These are phyloP conservation scores for Delonix regia DNA, from an alignment of 306 rosid species.

Conservation along the genomic window DNA sequence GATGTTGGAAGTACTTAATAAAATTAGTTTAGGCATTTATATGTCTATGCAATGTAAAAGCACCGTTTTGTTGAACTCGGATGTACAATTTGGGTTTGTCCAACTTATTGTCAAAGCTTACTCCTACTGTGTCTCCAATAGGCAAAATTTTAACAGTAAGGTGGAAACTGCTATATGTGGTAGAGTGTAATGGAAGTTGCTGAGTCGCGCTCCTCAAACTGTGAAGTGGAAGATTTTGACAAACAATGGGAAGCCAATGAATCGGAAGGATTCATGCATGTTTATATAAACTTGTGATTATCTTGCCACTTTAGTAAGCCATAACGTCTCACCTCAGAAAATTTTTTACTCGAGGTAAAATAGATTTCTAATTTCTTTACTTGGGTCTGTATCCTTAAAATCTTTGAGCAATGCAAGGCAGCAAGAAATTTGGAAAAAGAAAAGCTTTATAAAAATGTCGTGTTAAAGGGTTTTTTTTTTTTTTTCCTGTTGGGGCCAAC, in stretches of 20 bases:
- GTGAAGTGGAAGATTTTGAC: not conserved
- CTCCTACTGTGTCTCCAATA: not conserved
- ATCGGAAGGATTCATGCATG: not conserved
- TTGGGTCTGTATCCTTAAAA: too few relatives aligned
- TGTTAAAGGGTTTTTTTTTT: too few relatives aligned
- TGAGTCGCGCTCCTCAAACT: not conserved
- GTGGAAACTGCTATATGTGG: not conserved
- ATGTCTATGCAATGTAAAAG: conserved; percentile 48
- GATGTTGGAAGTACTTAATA: conserved; percentile 60
- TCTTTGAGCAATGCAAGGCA: too few relatives aligned
- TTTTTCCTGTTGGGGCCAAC: not conserved
- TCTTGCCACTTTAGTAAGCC: too few relatives aligned
- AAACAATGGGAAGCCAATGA: too few relatives aligned
- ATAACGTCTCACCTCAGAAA: too few relatives aligned
- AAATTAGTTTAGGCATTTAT: conserved; percentile 40
- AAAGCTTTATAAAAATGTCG: too few relatives aligned
- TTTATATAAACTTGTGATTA: not conserved
- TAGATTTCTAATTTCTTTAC: too few relatives aligned
- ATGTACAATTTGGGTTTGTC: conserved; percentile 37
- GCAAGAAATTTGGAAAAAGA: too few relatives aligned
- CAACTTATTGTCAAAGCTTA: conserved; percentile 31
- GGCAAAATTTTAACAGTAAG: not conserved
- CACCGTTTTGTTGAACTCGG: conserved; percentile 40
- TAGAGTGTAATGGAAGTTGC: not conserved
- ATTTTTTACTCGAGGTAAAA: too few relatives aligned